Evolutionary conservation across 2,329 filamentous ascomycete species (phyloP).

Genomic region (Ampelomyces quisqualis): DNA sequence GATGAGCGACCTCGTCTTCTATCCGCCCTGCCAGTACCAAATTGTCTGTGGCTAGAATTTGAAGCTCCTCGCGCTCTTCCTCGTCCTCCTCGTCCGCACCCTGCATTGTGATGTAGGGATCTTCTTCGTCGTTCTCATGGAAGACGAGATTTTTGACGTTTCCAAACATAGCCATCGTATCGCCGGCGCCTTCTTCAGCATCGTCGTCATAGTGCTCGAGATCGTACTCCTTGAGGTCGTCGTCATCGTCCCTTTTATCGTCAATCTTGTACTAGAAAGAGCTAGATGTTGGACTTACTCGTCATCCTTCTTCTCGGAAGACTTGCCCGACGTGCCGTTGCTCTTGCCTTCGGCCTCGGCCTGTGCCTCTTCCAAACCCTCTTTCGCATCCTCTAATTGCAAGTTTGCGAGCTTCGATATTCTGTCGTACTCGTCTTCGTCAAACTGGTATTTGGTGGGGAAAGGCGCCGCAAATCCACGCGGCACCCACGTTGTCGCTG

Average conservation of each 20-base stretch:
- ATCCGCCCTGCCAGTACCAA: conserved; percentile 88
- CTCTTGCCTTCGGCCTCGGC: conserved; percentile 47
- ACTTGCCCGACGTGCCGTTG: conserved; percentile 21
- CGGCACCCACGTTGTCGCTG: conserved; percentile 56
- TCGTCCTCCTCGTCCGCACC: conserved; percentile 70
- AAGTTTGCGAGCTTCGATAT: conserved; percentile 55
- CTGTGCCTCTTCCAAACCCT: conserved; percentile 65
- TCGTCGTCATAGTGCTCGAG: conserved; percentile 95
- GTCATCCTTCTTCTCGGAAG: conserved; percentile 24
- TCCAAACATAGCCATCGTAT: conserved; percentile 88
- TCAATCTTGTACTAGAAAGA: no score
- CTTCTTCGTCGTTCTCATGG: conserved; percentile 89
- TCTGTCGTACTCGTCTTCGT: conserved; percentile 54
- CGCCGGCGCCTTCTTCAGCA: conserved; percentile 66
- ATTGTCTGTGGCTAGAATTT: conserved; percentile 91
- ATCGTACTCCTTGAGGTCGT: conserved; percentile 94
- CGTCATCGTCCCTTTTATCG: conserved; percentile 63
- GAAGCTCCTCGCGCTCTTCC: conserved; percentile 88
- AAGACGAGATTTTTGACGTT: conserved; percentile 93
- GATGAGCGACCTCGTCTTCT: conserved; percentile 93
- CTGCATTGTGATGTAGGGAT: conserved; percentile 92
- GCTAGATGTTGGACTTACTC: conserved; percentile 16
- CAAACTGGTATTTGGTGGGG: conserved; percentile 52
- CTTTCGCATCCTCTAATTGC: conserved; percentile 88
- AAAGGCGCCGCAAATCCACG: conserved; percentile 54